These are phyloP conservation scores for Spergularia marina DNA, from an alignment of 148 eudicot genomes.

Conservation along the genomic window DNA sequence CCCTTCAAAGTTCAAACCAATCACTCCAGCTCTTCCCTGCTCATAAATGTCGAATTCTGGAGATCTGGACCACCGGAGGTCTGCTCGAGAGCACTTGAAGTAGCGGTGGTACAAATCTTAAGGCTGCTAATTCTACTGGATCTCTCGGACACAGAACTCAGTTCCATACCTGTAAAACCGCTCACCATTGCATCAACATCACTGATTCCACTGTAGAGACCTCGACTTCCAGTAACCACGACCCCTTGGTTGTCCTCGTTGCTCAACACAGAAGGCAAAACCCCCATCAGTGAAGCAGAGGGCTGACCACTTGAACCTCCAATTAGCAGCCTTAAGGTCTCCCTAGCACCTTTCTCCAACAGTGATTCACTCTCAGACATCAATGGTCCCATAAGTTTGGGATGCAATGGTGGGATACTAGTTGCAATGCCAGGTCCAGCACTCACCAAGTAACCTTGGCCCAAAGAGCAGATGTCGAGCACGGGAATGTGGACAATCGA, in stretches of 20 bases:
- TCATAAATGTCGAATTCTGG: slow-evolving; percentile 27
- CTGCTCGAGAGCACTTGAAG: slow-evolving; percentile 23
- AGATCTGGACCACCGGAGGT: slow-evolving; percentile 19
- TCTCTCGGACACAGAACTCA: slow-evolving; percentile 46
- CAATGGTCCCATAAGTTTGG: slow-evolving; percentile 51
- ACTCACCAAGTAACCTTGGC: slow-evolving; percentile 82
- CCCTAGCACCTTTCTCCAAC: slow-evolving; percentile 75
- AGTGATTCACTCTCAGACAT: slow-evolving; percentile 53
- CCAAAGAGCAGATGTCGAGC: slow-evolving; percentile 82
- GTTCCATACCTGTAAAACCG: slow-evolving; percentile 47
- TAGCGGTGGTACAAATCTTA: not conserved
- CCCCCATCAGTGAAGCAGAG: slow-evolving; percentile 41
- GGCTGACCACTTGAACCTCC: slow-evolving; percentile 56
- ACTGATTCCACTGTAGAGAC: slow-evolving; percentile 61
- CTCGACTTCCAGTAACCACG: slow-evolving; percentile 59
- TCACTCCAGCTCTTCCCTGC: slow-evolving; percentile 20
- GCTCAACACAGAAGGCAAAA: slow-evolving; percentile 49
- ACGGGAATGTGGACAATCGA: slow-evolving; percentile 86
- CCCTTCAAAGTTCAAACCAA: not conserved
- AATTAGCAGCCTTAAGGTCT: slow-evolving; percentile 72
- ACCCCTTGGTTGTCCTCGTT: slow-evolving; percentile 40
- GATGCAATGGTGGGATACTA: slow-evolving; percentile 50
- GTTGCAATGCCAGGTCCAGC: slow-evolving; percentile 69
- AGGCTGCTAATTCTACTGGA: slow-evolving; percentile 15
- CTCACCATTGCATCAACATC: slow-evolving; percentile 50